Base-by-base conservation (phyloP, 805 yeast genomes). In the Zygoascus bituminiphila region DNA sequence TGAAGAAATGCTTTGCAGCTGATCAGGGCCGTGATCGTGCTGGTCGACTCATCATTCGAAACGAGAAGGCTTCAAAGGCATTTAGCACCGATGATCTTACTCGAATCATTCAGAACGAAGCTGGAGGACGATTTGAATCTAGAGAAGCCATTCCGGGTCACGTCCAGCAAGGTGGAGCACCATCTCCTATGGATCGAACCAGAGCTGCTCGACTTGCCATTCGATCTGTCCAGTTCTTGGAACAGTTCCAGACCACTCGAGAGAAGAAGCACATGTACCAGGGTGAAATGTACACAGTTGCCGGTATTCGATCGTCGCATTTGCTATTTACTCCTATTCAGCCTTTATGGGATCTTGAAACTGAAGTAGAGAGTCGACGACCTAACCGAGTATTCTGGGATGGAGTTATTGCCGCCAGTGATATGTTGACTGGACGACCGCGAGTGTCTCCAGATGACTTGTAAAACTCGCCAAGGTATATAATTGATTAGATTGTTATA, bases 91-190 rank as follows among this genome's bases (percentile, higher is more conserved):
- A 85, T 54, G 73, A 86, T 50, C 75, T 93, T 59, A 88, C 96
- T 14, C 81, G 85, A 52, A 86, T 93, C 50, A 82, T 91, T 58
- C 79, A 81, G 52, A 84, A 84, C 61, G 89, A 87, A 59, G 81
- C 88, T 31, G 67, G 75, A 35, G 86, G 84, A 43, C 75, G 74
- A 55, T 93, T 86, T 63, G 97, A 89, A 60, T 84, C 93, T 15
- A 82, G 94, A 65, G 88, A 96, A 4, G 98, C 98, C 14, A 79
- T 89, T 51, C 98, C 98, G 23, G 98, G 98, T 25, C 98, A 91
- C 63, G 93, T 91, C 50, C 98, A 93, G 74, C 98, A 93, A 70
- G 98, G 98, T 64, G 93, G 89, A 51, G 77, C 80, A 47, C 98
- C 98, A 45, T 82, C 96, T 6, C 88, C 98, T 5, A 84, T 89